These are phyloP conservation scores for Penicillium expansum DNA, from an alignment of 2,329 filamentous ascomycete genomes.

Conservation along the genomic window DNA sequence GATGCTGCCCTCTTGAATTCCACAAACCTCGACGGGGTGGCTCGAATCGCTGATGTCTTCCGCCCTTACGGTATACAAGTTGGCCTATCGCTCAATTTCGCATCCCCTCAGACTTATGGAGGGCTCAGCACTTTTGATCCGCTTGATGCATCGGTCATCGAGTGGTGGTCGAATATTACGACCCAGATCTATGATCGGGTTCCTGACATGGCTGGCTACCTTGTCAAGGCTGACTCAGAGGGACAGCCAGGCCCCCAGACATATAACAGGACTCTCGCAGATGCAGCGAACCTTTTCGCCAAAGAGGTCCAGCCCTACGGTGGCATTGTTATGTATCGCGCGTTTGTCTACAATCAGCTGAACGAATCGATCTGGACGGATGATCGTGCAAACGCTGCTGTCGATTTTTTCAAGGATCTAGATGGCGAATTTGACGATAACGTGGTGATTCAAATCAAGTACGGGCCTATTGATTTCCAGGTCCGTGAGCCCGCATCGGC, in stretches of 20 bases:
- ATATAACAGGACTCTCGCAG: constrained; percentile 66
- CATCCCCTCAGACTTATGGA: constrained; percentile 58
- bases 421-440: constrained; percentile 68
- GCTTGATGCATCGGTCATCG: constrained; percentile 57
- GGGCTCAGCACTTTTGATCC: constrained; percentile 64
- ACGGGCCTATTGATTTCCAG: constrained; percentile 72
- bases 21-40: constrained; percentile 60
- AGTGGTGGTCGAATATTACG: constrained; percentile 63
- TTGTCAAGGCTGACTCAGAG: constrained; percentile 71
- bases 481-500: constrained; percentile 66
- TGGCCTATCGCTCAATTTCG: constrained; percentile 67
- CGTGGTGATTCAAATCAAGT: constrained; percentile 71
- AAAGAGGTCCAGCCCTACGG: constrained; percentile 56
- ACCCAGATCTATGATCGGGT: constrained; percentile 58
- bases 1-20: constrained; percentile 57
- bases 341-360: constrained; percentile 66
- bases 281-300: constrained; percentile 69
- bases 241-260: constrained; percentile 67
- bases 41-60: constrained; percentile 62
- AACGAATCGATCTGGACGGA: constrained; percentile 61
- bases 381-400: constrained; percentile 68
- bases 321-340: constrained; percentile 67
- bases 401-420: constrained; percentile 63
- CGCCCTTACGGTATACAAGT: constrained; percentile 66
- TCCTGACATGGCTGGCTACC: constrained; percentile 66